A percentile compares a stretch with the other conserved stretches of the same genome.
Conservation (phyloP, 2,329 filamentous ascomycete genomes). For the Emericellopsis atlantica region DNA sequence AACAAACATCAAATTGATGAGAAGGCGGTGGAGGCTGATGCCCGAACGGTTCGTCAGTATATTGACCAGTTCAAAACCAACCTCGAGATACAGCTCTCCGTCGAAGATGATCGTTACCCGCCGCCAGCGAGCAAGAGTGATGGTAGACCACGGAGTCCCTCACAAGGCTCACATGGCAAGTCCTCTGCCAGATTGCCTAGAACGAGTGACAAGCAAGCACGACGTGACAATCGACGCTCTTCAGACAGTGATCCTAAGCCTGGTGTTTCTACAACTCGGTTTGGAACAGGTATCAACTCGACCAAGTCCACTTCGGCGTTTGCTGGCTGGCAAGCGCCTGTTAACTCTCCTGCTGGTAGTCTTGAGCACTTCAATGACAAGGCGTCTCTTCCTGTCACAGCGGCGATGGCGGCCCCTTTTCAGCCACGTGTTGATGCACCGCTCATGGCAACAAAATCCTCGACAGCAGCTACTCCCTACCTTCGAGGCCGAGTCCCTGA, state of each 20-base stretch:
- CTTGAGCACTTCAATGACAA: conserved; percentile 17
- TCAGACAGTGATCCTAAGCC: neutral
- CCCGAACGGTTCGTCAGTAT: conserved; percentile 25
- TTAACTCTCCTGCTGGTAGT: conserved; percentile 5
- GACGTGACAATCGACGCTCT: neutral
- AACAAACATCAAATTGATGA: conserved; percentile 53
- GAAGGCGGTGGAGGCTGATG: conserved; percentile 31
- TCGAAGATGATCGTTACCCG: conserved; percentile 28
- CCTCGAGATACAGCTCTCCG: conserved; percentile 28
- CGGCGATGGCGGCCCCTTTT: conserved; percentile 36
- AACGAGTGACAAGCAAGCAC: neutral
- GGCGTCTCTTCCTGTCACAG: conserved; percentile 27
- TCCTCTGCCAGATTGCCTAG: neutral
- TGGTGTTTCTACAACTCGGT: neutral
- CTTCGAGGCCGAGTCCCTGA: conserved; percentile 38
- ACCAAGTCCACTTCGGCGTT: conserved; percentile 13
- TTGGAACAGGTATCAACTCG: conserved; percentile 9
- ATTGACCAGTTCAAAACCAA: conserved; percentile 37
- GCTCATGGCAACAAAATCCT: neutral
- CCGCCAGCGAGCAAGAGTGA: too few relatives aligned
- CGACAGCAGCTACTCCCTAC: conserved; percentile 27
- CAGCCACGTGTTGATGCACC: conserved; percentile 20
- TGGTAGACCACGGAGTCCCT: too few relatives aligned
- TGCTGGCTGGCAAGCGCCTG: conserved; percentile 7
- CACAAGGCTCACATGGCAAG: neutral